A percentile compares a stretch with the other conserved stretches of the same genome.
Conservation (phyloP, 73 alveolate species). For the Tetrahymena elliotti region DNA sequence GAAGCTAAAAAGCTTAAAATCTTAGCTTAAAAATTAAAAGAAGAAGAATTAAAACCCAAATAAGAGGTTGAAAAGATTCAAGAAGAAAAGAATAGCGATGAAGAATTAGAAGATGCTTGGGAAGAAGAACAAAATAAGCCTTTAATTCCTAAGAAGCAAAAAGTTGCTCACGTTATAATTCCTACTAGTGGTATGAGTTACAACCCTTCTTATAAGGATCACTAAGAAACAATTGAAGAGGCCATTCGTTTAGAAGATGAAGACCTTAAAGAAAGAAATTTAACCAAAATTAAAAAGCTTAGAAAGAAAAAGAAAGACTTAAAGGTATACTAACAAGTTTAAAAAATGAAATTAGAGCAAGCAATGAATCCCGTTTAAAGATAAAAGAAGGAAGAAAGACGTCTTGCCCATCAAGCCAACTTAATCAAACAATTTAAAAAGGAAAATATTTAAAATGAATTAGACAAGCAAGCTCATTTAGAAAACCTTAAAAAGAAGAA, state of each 20-base stretch:
- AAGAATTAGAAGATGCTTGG: neutral
- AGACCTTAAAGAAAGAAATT: neutral
- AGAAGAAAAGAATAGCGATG: neutral
- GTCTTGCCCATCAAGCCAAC: slow-evolving; percentile 1
- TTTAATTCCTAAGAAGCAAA: neutral
- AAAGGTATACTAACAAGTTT: neutral
- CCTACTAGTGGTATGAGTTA: neutral
- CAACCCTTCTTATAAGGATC: neutral
- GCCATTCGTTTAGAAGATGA: neutral
- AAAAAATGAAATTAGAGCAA: neutral
- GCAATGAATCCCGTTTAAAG: neutral
- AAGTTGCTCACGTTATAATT: neutral
- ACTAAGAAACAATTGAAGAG: neutral
- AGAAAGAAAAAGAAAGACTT: neutral
- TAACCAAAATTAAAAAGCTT: neutral
- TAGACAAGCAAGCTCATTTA: neutral
- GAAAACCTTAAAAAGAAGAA: neutral
- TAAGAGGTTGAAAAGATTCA: neutral
- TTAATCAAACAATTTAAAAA: neutral
- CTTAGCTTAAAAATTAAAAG: neutral
- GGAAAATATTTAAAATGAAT: neutral
- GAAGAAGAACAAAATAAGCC: neutral
- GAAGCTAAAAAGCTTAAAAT: neutral
- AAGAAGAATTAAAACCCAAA: neutral
- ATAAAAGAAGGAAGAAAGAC: neutral